phyloP scores from a whole-genome alignment of 1,139 yeast genomes.

The Saccharomyces hybrid region DNA sequence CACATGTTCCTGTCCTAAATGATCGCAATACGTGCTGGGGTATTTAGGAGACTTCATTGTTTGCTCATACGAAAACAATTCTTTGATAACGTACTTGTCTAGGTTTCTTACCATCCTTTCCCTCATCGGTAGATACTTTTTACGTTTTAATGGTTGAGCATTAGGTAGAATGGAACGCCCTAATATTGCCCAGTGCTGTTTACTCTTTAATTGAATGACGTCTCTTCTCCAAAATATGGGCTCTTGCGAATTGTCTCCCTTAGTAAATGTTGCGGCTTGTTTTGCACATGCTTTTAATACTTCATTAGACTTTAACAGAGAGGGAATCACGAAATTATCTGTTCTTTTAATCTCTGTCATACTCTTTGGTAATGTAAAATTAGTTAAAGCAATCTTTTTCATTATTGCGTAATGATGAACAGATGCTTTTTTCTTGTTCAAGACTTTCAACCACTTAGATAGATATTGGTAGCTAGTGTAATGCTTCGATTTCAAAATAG shows the following conservation, averaged over 20 bases:
- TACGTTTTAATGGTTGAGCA: constrained; percentile 12
- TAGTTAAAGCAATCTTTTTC: constrained; percentile 11
- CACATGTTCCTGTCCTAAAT: constrained; percentile 4
- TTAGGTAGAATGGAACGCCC: constrained; percentile 17
- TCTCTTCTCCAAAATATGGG: constrained; percentile 16
- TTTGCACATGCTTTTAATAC: constrained; percentile 5
- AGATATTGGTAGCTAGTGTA: constrained; percentile 10
- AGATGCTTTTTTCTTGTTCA: not conserved
- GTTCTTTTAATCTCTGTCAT: constrained; percentile 13
- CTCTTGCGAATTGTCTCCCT: not conserved
- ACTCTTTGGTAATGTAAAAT: constrained; percentile 12
- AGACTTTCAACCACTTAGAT: constrained; percentile 4
- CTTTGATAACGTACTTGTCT: constrained; percentile 6
- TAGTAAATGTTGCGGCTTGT: constrained; percentile 1
- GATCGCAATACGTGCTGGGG: constrained; percentile 8
- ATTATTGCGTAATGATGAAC: constrained; percentile 3
- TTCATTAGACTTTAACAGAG: constrained; percentile 12
- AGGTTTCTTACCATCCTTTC: constrained; percentile 3
- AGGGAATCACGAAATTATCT: constrained; percentile 13
- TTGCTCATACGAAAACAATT: constrained; percentile 20
- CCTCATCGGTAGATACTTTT: constrained; percentile 11
- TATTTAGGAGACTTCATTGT: constrained; percentile 16
- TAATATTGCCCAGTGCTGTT: constrained; percentile 23
- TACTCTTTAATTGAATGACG: constrained; percentile 16
- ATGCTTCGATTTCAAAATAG: constrained; percentile 7